A percentile compares a stretch with the other conserved stretches of the same genome.
Evolutionary conservation across 1,284 basidiomycete genomes (phyloP).

Genomic region (Xerocomus minutiporus): DNA sequence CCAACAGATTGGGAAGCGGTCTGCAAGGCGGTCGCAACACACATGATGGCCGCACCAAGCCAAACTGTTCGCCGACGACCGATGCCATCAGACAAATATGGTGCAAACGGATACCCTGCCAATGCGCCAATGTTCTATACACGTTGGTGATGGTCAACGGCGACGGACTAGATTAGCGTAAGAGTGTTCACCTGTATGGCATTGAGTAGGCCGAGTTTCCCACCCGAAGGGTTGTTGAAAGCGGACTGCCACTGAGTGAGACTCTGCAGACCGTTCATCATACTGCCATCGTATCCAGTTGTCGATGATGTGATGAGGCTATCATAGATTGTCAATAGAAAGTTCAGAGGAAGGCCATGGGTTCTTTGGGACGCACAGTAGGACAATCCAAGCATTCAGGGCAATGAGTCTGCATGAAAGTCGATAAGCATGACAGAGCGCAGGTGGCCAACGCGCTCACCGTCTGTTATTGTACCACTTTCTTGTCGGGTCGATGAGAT

Average conservation of each 20-base stretch:
- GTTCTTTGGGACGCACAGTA: constrained; percentile 44
- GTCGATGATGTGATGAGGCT: constrained; percentile 73
- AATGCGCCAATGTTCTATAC: constrained; percentile 61
- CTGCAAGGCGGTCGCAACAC: constrained; percentile 61
- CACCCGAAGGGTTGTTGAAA: constrained; percentile 51
- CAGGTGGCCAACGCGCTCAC: constrained; percentile 1
- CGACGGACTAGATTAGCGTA: background rate
- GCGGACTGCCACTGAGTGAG: constrained; percentile 56
- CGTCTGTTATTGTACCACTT: constrained; percentile 69
- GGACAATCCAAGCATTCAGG: constrained; percentile 65
- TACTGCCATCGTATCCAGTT: constrained; percentile 72
- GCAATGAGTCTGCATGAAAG: constrained; percentile 46
- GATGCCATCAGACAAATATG: constrained; percentile 65
- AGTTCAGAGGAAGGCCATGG: too few species aligned
- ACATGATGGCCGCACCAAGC: constrained; percentile 63
- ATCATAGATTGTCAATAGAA: background rate
- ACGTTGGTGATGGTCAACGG: too few species aligned
- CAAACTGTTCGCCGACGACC: constrained; percentile 62
- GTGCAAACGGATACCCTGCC: constrained; percentile 66
- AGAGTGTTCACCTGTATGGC: constrained; percentile 58
- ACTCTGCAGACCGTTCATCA: constrained; percentile 75
- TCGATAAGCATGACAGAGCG: background rate
- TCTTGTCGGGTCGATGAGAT: constrained; percentile 59
- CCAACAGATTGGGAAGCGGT: constrained; percentile 68
- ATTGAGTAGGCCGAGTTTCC: constrained; percentile 66